These are phyloP conservation scores for Shiraia bambusicola DNA, from an alignment of 2,329 filamentous ascomycete genomes.

Conservation along the genomic window DNA sequence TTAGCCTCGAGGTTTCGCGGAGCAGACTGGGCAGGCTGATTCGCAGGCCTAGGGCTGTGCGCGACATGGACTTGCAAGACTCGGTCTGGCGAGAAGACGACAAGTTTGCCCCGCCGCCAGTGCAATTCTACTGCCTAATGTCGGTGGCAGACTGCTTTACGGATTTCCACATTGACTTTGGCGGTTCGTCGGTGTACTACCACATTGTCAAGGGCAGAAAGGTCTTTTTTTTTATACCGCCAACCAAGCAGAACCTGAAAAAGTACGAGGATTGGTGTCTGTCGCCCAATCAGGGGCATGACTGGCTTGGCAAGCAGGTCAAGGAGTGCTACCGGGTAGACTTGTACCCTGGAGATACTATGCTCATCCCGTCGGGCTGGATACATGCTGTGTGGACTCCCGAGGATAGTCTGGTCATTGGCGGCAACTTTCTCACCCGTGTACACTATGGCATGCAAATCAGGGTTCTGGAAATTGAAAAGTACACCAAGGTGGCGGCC, in stretches of 20 bases:
- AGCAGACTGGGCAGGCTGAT: slow-evolving; percentile 64
- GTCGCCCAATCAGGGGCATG: slow-evolving; percentile 65
- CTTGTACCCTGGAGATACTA: slow-evolving; percentile 66
- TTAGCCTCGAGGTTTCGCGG: slow-evolving; percentile 67
- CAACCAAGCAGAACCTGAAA: slow-evolving; percentile 67
- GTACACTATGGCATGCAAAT: slow-evolving; percentile 69
- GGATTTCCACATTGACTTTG: slow-evolving; percentile 72
- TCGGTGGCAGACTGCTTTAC: slow-evolving; percentile 71
- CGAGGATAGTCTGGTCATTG: slow-evolving; percentile 68
- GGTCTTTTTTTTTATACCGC: slow-evolving; percentile 71
- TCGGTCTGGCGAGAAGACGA: slow-evolving; percentile 58
- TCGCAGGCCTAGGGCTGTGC: slow-evolving; percentile 63
- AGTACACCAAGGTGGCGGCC: slow-evolving; percentile 64
- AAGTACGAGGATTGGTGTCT: slow-evolving; percentile 73
- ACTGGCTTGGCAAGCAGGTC: slow-evolving; percentile 64
- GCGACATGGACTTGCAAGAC: slow-evolving; percentile 61
- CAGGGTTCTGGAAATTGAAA: slow-evolving; percentile 65
- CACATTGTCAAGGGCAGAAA: slow-evolving; percentile 69
- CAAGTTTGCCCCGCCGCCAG: slow-evolving; percentile 60
- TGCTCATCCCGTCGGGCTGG: slow-evolving; percentile 71
- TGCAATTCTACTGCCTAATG: slow-evolving; percentile 71
- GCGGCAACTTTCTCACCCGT: slow-evolving; percentile 68
- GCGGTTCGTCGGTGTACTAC: slow-evolving; percentile 70
- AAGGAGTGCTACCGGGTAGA: slow-evolving; percentile 69
- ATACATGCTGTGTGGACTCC: slow-evolving; percentile 73